Conservation (phyloP, 768 basidiomycete genomes). For the Bullera alba region DNA sequence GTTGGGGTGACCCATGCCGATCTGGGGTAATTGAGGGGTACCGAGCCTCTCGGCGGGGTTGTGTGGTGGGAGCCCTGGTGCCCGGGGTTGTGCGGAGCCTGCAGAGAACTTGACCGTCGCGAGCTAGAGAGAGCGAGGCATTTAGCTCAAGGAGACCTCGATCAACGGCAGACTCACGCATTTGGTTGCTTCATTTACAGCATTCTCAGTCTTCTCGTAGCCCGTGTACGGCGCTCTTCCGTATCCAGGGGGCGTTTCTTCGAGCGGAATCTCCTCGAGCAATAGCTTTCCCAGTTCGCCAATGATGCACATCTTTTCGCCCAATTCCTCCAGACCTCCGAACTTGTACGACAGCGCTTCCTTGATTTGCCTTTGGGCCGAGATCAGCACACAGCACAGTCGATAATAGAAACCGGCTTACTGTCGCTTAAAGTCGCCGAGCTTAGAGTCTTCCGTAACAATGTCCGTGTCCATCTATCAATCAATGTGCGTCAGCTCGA, state of each 20-base stretch:
- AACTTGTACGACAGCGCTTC: conserved; percentile 77
- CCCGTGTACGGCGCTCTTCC: conserved; percentile 62
- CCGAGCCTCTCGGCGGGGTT: conserved; percentile 7
- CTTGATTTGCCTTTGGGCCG: conserved; percentile 50
- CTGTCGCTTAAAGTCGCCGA: conserved; percentile 75
- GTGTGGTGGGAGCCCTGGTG: conserved; percentile 26
- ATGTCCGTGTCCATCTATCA: conserved; percentile 68
- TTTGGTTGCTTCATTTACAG: conserved; percentile 57
- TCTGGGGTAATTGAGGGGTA: conserved; percentile 11
- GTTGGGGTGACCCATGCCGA: neutral
- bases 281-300: conserved; percentile 53
- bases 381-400: conserved; percentile 1
- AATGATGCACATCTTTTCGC: conserved; percentile 67
- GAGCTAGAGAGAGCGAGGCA: conserved; percentile 19
- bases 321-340: conserved; percentile 73
- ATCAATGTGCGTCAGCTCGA: neutral
- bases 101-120: conserved; percentile 29
- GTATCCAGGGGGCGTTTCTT: conserved; percentile 71
- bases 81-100: conserved; percentile 14
- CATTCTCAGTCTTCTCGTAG: conserved; percentile 57
- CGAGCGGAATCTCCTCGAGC: conserved; percentile 68
- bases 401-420: conserved; percentile 8
- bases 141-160: too few species aligned
- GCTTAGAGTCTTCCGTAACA: conserved; percentile 66
- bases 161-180: conserved; percentile 37